A percentile compares a stretch with the other conserved stretches of the same genome.
Conservation (phyloP, 805 yeast genomes). For the Ogataea pignaliae region DNA sequence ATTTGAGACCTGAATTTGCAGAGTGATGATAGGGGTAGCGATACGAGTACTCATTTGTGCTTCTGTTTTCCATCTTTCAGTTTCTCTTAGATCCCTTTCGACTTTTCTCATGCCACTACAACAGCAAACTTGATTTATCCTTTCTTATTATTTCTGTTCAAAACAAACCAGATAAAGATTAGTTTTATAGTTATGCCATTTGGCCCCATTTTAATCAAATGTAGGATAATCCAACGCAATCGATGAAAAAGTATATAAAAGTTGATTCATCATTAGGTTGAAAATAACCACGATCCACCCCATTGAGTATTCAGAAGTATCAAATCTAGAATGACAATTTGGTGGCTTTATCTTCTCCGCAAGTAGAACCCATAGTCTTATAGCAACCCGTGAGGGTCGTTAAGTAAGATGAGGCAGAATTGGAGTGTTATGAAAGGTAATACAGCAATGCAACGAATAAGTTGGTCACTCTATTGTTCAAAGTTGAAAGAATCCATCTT, state of each 20-base stretch:
- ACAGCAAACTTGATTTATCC: too few species aligned
- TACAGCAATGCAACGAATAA: too few species aligned
- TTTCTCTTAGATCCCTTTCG: too few species aligned
- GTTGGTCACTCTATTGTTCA: too few species aligned
- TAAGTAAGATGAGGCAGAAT: slow-evolving; percentile 29
- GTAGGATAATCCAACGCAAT: slow-evolving; percentile 13
- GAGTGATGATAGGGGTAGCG: too few species aligned
- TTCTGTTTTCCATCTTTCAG: too few species aligned
- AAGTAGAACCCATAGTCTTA: slow-evolving; percentile 30
- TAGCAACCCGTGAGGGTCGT: slow-evolving; percentile 9
- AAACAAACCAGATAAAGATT: too few species aligned
- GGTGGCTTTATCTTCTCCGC: slow-evolving; percentile 29
- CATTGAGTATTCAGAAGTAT: slow-evolving; percentile 21
- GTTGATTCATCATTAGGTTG: background rate
- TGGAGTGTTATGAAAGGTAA: slow-evolving; percentile 16
- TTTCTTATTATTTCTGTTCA: too few species aligned
- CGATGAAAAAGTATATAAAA: background rate
- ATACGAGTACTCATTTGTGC: too few species aligned
- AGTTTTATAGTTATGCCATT: too few species aligned
- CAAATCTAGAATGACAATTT: slow-evolving; percentile 15
- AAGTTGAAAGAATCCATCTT: background rate
- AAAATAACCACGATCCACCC: slow-evolving; percentile 22
- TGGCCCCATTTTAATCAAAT: background rate
- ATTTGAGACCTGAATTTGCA: slow-evolving; percentile 76
- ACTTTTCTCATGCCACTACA: too few species aligned